Conservation (phyloP, 2,329 filamentous ascomycete species). For the Pseudopyricularia javanii region DNA sequence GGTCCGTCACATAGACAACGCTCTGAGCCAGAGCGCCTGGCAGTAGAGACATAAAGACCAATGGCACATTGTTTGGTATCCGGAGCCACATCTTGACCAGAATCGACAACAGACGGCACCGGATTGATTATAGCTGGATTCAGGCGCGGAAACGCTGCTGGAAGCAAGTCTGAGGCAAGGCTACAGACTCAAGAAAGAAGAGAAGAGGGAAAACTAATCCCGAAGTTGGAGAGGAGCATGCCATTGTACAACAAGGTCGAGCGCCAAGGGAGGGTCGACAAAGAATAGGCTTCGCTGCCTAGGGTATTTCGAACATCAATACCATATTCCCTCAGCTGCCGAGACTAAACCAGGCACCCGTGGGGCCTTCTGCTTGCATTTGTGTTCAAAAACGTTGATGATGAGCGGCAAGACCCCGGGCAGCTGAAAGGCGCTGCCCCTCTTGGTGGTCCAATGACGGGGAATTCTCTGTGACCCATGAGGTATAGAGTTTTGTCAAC, state of each 20-base stretch:
- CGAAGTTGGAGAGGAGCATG: not conserved
- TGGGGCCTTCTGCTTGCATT: not conserved
- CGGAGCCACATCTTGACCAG: not conserved
- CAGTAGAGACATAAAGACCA: not conserved
- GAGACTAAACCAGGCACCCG: not conserved
- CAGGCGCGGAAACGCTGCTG: too few species aligned
- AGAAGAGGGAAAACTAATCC: too few species aligned
- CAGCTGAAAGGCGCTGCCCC: not conserved
- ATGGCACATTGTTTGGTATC: not conserved
- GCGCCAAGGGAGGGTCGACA: not conserved
- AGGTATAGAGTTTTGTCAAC: not conserved
- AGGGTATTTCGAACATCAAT: not conserved
- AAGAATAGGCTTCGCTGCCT: not conserved
- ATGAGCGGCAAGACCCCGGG: not conserved
- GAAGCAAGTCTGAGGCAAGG: too few species aligned
- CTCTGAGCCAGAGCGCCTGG: not conserved
- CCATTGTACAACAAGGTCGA: not conserved
- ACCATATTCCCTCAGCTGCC: not conserved
- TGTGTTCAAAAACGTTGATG: not conserved
- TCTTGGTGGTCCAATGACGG: not conserved
- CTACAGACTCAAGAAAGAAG: too few species aligned
- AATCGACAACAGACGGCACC: not conserved
- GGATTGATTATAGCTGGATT: too few species aligned
- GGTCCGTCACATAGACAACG: conserved; percentile 31
- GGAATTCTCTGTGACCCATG: not conserved